Conservation (phyloP, 495 filamentous ascomycete species). For the Podospora sp. region DNA sequence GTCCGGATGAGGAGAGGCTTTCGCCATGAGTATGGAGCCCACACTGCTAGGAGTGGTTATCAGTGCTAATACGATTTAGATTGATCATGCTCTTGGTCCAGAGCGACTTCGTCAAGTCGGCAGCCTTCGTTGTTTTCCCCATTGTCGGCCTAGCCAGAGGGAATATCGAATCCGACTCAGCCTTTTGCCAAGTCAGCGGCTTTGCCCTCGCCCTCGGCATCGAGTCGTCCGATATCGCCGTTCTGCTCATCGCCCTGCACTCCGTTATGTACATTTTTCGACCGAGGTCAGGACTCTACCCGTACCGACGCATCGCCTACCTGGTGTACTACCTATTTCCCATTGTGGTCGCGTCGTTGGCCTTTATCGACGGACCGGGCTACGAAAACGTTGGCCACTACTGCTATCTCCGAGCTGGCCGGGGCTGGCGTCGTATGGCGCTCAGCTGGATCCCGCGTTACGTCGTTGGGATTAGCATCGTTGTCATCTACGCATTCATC, state of each 20-base stretch:
- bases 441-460: constrained; percentile 76
- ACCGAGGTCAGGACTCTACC: constrained; percentile 65
- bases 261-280: constrained; percentile 68
- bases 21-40: constrained; percentile 65
- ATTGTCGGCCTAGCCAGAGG: constrained; percentile 53
- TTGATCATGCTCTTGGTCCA: constrained; percentile 71
- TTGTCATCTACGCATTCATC: constrained; percentile 64
- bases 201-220: constrained; percentile 66
- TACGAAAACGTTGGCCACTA: constrained; percentile 64
- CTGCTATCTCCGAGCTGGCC: constrained; percentile 66
- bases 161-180: constrained; percentile 49
- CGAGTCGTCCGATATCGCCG: constrained; percentile 69
- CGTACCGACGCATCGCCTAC: constrained; percentile 61
- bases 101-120: constrained; percentile 67
- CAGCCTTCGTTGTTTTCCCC: constrained; percentile 66
- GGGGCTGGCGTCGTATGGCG: constrained; percentile 65
- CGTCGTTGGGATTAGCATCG: constrained; percentile 61
- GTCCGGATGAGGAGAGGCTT: constrained; percentile 71
- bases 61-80: constrained; percentile 40
- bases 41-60: neutral
- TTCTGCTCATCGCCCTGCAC: constrained; percentile 71
- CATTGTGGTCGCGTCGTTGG: constrained; percentile 59
- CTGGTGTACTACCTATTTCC: constrained; percentile 58
- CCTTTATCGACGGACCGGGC: constrained; percentile 60
- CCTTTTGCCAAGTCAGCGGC: constrained; percentile 68